A percentile compares a stretch with the other conserved stretches of the same genome.
Evolutionary conservation across 2,329 filamentous ascomycete species (phyloP).

Genomic region (Pleomassaria siparia): DNA sequence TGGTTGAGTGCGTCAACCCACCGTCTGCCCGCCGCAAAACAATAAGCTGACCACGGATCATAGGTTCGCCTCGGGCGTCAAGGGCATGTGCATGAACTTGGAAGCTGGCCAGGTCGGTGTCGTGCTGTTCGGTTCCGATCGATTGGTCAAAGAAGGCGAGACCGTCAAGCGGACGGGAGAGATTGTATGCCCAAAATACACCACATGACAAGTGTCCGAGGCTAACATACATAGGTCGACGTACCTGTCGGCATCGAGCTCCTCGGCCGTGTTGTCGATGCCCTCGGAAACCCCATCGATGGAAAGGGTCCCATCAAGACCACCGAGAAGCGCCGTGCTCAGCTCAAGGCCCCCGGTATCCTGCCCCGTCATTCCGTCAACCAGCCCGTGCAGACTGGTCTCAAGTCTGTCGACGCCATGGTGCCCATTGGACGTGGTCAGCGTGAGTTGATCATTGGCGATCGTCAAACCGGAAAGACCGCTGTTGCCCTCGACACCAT

Average conservation of each 20-base stretch:
- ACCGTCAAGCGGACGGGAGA: conserved; percentile 99
- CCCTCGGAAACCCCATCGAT: conserved; percentile 98
- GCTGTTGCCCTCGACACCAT: conserved; percentile 97
- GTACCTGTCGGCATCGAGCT: conserved; percentile 90
- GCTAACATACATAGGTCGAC: conserved; percentile 69
- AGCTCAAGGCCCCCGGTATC: conserved; percentile 99
- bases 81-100: conserved; percentile 99
- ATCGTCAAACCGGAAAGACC: conserved; percentile 99
- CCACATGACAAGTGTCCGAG: neutral
- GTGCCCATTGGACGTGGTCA: conserved; percentile 99
- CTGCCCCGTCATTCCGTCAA: conserved; percentile 95
- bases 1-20: conserved; percentile 83
- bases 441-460: conserved; percentile 99
- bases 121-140: conserved; percentile 99
- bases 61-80: conserved; percentile 98
- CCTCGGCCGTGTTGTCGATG: conserved; percentile 97
- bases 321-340: conserved; percentile 89
- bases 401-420: conserved; percentile 99
- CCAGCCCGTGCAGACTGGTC: conserved; percentile 98
- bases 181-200: conserved; percentile 71
- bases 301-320: conserved; percentile 97
- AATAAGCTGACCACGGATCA: conserved; percentile 27
- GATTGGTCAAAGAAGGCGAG: conserved; percentile 99
- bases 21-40: conserved; percentile 8
- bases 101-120: conserved; percentile 99